These are phyloP conservation scores for Acanthamoeba royreba DNA, from an alignment of 208 protist species.

Conservation along the genomic window DNA sequence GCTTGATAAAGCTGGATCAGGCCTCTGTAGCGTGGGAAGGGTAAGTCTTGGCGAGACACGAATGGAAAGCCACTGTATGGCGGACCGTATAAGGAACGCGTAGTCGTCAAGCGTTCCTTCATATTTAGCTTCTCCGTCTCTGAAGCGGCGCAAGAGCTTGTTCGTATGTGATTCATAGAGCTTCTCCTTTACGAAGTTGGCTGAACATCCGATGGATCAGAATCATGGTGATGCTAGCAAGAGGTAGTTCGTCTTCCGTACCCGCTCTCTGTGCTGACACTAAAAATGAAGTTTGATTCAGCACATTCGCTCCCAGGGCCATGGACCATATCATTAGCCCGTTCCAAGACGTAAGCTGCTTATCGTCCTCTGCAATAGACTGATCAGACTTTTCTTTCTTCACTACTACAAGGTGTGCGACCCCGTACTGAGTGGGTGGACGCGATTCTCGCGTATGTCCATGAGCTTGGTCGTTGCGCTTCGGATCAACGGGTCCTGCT, in stretches of 20 bases:
- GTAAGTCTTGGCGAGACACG: too few relatives aligned
- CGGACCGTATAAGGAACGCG: not conserved
- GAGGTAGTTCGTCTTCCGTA: too few relatives aligned
- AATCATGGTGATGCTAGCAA: too few relatives aligned
- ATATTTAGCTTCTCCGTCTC: not conserved
- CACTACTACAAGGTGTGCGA: too few relatives aligned
- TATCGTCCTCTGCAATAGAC: constrained; percentile 59
- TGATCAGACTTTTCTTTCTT: too few relatives aligned
- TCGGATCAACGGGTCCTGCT: not conserved
- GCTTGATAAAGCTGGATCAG: constrained; percentile 43
- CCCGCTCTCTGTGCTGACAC: not conserved
- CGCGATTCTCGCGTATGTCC: not conserved
- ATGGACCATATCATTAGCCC: constrained; percentile 60
- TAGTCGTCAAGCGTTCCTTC: not conserved
- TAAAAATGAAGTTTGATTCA: not conserved
- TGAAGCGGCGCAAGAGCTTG: not conserved
- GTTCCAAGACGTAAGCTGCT: constrained; percentile 60
- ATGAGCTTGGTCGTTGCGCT: not conserved
- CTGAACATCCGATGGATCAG: not conserved
- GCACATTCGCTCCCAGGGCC: not conserved
- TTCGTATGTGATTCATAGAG: not conserved
- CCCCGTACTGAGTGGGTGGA: constrained; percentile 32
- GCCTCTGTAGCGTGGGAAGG: not conserved
- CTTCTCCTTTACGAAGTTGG: constrained; percentile 46
- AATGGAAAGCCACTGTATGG: too few relatives aligned